Percentiles rank a stretch among this genome's conserved stretches.
Conservation (phyloP, 2,329 filamentous ascomycete species). For the Arthrobotrys sinensis region DNA sequence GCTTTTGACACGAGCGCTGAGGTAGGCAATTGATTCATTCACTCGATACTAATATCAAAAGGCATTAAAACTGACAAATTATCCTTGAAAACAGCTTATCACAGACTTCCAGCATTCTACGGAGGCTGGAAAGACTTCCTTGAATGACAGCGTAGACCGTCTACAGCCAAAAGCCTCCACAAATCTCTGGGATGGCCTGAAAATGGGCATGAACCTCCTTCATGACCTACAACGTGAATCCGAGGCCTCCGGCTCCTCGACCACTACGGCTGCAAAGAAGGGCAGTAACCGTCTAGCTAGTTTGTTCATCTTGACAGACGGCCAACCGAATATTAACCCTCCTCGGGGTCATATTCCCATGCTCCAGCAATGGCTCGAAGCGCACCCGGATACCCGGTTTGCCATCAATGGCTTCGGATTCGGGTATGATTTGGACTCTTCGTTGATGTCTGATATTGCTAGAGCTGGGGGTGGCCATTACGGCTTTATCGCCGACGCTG, state of each 20-base stretch:
- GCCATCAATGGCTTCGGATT: slow-evolving; percentile 73
- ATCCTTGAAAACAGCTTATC: slow-evolving; percentile 64
- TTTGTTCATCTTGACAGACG: slow-evolving; percentile 66
- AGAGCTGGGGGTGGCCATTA: slow-evolving; percentile 74
- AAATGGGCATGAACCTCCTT: slow-evolving; percentile 72
- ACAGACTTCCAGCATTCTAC: slow-evolving; percentile 72
- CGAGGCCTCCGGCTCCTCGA: slow-evolving; percentile 31
- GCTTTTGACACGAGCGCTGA: slow-evolving; percentile 70
- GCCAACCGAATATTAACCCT: slow-evolving; percentile 66
- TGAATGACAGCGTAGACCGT: slow-evolving; percentile 68
- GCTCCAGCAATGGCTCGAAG: slow-evolving; percentile 67
- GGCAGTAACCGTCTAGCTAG: slow-evolving; percentile 63
- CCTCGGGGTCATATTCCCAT: slow-evolving; percentile 73
- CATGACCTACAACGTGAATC: slow-evolving; percentile 64
- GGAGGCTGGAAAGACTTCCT: slow-evolving; percentile 68
- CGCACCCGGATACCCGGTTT: slow-evolving; percentile 61
- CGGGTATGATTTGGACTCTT: slow-evolving; percentile 71
- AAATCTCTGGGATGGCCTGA: slow-evolving; percentile 75
- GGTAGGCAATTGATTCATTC: slow-evolving; percentile 61
- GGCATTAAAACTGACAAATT: neutral
- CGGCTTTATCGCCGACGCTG: slow-evolving; percentile 75
- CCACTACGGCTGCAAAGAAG: slow-evolving; percentile 49
- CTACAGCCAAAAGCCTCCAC: slow-evolving; percentile 69
- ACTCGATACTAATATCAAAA: neutral
- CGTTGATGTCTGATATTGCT: slow-evolving; percentile 74